Base-by-base conservation (phyloP, 2,329 filamentous ascomycete species). In the Aspergillus sergii region DNA sequence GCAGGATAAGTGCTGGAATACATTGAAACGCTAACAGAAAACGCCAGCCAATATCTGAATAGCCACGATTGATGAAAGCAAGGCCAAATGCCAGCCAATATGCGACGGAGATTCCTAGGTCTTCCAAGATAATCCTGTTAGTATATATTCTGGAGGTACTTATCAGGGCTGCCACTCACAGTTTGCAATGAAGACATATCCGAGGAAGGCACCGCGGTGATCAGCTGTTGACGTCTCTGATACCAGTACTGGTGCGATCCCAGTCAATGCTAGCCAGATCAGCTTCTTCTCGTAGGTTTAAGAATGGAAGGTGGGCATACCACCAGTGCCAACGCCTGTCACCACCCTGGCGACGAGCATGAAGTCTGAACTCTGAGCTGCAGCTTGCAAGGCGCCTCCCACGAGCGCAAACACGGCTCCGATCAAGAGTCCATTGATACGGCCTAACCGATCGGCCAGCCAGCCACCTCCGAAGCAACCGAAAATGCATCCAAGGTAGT, bases 121-220 rank as follows among this genome's bases (percentile, higher is more conserved):
- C 74, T 76, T 14, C 41, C 19, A 12, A 19, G 30, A 32, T 11
- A 32, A 32, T 32, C 30, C 6, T 19, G 30, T 68, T 26, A 68
- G 26, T 32, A 19, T 32, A 19, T 3, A 14, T 23, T 6, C 12
- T 8, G 8, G 26, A 8, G 0, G 5, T 21, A 1, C n/a, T 23
- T 32, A 32, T 11, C 9, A 32, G 0, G 1, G 4, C 30, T 32
- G 30, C 11, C 30, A 36, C 72, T 64, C 63, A 76, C 73, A 84
- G 68, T 85, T 85, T 48, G 83, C 82, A 58, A 84, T 81, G 69
- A 85, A 85, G 46, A 84, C 82, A 58, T 83, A 81, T n/a, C 79
- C 82, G 36, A 84, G 75, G 57, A 74, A 81, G 1, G 77, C 79
- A 60, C 83, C 83, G 5, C 83, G 78, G 64, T 83, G 80, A 30